Conservation (phyloP, 2,329 filamentous ascomycete species). For the Colletotrichum truncatum region DNA sequence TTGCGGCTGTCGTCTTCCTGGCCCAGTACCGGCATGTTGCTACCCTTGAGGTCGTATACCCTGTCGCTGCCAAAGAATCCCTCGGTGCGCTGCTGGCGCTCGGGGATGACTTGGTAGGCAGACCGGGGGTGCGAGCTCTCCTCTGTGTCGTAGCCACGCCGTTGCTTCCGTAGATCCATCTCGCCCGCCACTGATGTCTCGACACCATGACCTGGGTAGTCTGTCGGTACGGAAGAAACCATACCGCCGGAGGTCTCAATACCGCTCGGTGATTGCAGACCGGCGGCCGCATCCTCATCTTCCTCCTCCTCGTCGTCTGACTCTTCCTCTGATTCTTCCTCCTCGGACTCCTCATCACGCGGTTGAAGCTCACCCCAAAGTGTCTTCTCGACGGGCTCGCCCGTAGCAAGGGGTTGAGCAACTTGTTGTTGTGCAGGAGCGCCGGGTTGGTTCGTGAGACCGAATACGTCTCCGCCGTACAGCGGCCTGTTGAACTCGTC, state of each 20-base stretch:
- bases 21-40: constrained; percentile 77
- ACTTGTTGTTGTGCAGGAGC: constrained; percentile 43
- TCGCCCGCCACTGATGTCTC: constrained; percentile 84
- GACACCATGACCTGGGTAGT: constrained; percentile 74
- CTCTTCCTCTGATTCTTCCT: constrained; percentile 78
- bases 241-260: constrained; percentile 85
- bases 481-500: constrained; percentile 92
- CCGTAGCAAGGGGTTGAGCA: constrained; percentile 51
- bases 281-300: constrained; percentile 69
- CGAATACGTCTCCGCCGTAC: constrained; percentile 95
- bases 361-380: constrained; percentile 94
- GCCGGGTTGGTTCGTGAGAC: constrained; percentile 66
- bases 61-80: constrained; percentile 98
- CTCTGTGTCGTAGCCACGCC: constrained; percentile 88
- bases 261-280: constrained; percentile 78
- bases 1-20: constrained; percentile 81
- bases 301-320: constrained; percentile 74
- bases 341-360: constrained; percentile 77
- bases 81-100: constrained; percentile 84
- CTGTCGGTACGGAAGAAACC: constrained; percentile 81
- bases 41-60: constrained; percentile 82
- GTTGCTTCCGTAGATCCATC: constrained; percentile 89
- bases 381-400: constrained; percentile 85
- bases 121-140: constrained; percentile 78
- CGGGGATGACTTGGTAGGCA: constrained; percentile 89